A percentile compares a stretch with the other conserved stretches of the same genome.
Conservation (phyloP, 2,329 filamentous ascomycete genomes). For the Nigrospora osmanthi region DNA sequence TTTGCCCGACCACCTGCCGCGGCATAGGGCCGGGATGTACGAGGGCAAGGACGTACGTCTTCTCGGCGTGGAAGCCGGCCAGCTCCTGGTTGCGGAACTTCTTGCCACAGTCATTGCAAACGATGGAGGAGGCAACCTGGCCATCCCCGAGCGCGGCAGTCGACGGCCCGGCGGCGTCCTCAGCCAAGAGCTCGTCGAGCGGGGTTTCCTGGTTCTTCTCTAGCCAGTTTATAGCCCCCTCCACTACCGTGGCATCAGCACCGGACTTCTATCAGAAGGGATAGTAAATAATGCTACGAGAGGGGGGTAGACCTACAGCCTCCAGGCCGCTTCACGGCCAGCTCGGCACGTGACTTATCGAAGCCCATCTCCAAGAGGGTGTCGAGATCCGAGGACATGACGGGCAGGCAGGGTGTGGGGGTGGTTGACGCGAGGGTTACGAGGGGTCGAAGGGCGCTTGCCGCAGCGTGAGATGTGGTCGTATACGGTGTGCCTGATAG, state of each 20-base stretch:
- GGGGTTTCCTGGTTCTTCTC: conserved; percentile 85
- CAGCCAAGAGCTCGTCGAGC: conserved; percentile 68
- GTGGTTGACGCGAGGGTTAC: too few relatives aligned
- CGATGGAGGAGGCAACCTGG: conserved; percentile 67
- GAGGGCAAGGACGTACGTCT: conserved; percentile 49
- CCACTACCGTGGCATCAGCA: conserved; percentile 44
- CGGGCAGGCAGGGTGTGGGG: conserved; percentile 13
- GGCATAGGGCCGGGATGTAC: not conserved
- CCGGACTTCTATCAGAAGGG: not conserved
- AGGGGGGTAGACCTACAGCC: conserved; percentile 49
- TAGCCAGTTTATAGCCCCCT: conserved; percentile 89
- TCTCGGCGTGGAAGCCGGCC: conserved; percentile 84
- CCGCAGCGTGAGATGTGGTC: too few relatives aligned
- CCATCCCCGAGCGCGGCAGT: conserved; percentile 61
- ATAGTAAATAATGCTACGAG: conserved; percentile 7
- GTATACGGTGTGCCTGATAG: too few relatives aligned
- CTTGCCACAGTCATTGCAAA: conserved; percentile 94
- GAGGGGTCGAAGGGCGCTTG: too few relatives aligned
- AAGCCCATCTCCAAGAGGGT: conserved; percentile 69
- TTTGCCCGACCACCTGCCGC: not conserved
- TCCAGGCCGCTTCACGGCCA: conserved; percentile 79
- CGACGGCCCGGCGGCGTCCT: conserved; percentile 41
- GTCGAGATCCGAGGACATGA: conserved; percentile 53
- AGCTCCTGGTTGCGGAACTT: conserved; percentile 74
- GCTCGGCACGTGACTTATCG: conserved; percentile 69